Evolutionary conservation across 1,284 basidiomycete species (phyloP), one percentile per base, ranked within the genome.

Genomic region (Psilocybe mexicana): DNA sequence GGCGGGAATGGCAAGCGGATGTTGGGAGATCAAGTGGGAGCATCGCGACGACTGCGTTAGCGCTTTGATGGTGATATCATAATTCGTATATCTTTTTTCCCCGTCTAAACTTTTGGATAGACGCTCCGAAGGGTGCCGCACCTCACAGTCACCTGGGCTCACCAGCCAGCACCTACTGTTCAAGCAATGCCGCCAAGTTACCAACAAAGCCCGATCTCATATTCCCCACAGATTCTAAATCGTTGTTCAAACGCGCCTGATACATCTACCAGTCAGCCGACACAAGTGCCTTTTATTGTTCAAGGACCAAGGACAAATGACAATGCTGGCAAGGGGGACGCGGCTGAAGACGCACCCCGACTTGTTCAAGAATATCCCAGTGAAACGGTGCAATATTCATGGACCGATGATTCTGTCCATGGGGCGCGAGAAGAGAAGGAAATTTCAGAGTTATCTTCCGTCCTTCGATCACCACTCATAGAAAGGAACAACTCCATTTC

Each of bases 11-110:
- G 81, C 86, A 52, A 61, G 65, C 0, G 71, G 76, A 6, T 84
- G 86, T 58, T 92, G 87, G 84, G 87, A 88, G 67, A 77, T 90
- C 35, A 92, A 92, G 67, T 92, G 87, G 87, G 75, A 77, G 30
- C 82, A 88, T 69, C 79, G 90, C 43, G 86, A 90, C 58, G 85
- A 92, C 62, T 88, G 86, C 60, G 80, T 90, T 51, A 81, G 74
- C 60, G 90, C 90, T 28, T 73, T 88, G 52, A 82, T 83, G 80
- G 89, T 90, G 69, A 60, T 75, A 69, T 42, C 35, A 12, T 53
- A 24, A 52, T 18, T 18, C 18, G 18, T 18, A 18, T 43, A 45
- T 33, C 54, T 48, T 35, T 10, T n/a, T 14, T 43, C 28, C n/a
- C 18, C 8, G 25, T 33, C 18, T 5, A 23, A 23, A 33, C 6